phyloP scores from a whole-genome alignment of 2,329 filamentous ascomycete species.

The Coniochaeta sp. region DNA sequence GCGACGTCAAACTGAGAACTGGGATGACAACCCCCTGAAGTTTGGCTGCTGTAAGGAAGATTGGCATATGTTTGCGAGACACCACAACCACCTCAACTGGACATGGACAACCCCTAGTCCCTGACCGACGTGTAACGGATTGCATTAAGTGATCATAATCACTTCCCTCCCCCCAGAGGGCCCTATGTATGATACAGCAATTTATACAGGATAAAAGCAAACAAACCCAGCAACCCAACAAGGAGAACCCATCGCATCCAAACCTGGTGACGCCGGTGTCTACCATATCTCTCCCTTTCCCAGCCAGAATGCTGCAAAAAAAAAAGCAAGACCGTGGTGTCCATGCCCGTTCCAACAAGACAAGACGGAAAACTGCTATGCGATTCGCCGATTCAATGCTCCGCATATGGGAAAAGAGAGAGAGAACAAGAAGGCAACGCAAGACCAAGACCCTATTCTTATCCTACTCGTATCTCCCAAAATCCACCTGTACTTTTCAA shows the following conservation, averaged over 20 bases:
- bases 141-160: background rate
- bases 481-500: background rate
- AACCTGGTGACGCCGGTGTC: background rate
- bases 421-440: background rate
- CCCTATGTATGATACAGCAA: background rate
- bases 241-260: background rate
- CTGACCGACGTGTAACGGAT: background rate
- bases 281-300: background rate
- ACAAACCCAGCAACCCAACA: too few species aligned
- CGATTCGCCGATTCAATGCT: background rate
- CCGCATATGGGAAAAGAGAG: background rate
- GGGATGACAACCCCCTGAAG: too few species aligned
- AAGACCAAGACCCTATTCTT: background rate
- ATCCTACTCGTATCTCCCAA: background rate
- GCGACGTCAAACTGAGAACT: too few species aligned
- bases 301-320: background rate
- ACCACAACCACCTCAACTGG: background rate
- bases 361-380: background rate
- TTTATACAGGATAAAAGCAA: background rate
- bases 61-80: too few species aligned
- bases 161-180: background rate
- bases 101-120: background rate
- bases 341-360: background rate
- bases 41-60: too few species aligned
- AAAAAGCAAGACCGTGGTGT: background rate